Base-by-base conservation (phyloP, 2,329 filamentous ascomycete species). In the Colletotrichum eleusines region DNA sequence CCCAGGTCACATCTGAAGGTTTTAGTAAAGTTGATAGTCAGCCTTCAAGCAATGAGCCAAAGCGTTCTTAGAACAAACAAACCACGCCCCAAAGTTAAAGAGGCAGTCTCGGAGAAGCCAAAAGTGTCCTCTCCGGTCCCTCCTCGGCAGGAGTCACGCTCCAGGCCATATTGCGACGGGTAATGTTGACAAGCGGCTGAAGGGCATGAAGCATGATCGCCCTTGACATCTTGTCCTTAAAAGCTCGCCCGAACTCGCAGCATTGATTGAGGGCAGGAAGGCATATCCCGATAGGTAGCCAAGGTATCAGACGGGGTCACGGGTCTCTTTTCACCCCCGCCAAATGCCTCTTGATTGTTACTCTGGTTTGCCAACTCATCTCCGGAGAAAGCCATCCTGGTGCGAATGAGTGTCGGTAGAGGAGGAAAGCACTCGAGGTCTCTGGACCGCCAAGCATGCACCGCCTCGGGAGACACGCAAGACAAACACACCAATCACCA, bases 401-500 rank as follows among this genome's bases (percentile, higher is more conserved):
- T n/a, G 42, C n/a, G 20, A 46, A 35, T 31, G 46, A 63, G 31
- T 63, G 46, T 23, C 16, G 46, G n/a, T 28, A 38, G 59, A 31
- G 28, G 3, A 2, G 5, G 23, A 20, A n/a, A 42, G 38, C 38
- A 38, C 14, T 23, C 31, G 44, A 51, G 44, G 31, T 28, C 8
- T 35, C 20, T n/a, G 33, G 33, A 42, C 53, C 60, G 69, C 69
- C 69, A 72, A 72, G 69, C 46, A 69, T 72, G 69, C 68, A 59
- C 69, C 46, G 69, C 66, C 66, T 65, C 59, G 38, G 9, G 9
- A 31, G 69, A 65, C 66, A 70, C 66, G 69, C 69, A 72, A 72
- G 59, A 72, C 58, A 23, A 33, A 42, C 57, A 62, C 64, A 68
- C 44, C 44, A 46, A 46, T 23, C 44, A 46, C 42, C 14, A 58